phyloP scores from a whole-genome alignment of 2,329 filamentous ascomycete genomes.

The Chalaropsis ovoidea region DNA sequence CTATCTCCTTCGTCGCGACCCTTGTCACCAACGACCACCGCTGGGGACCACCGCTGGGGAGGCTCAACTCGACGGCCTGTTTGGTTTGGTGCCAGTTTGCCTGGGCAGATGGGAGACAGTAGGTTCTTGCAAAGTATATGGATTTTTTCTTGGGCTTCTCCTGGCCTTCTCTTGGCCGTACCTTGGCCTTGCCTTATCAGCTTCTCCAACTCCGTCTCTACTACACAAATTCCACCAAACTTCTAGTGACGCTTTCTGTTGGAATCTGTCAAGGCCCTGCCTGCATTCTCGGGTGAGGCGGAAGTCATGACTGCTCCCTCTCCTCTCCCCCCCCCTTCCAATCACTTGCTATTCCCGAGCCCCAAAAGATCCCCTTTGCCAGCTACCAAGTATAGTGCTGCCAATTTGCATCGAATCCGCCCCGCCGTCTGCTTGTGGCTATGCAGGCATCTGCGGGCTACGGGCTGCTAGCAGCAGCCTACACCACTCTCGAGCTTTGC shows the following conservation, averaged over 20 bases:
- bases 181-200: not conserved
- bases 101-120: too few relatives aligned
- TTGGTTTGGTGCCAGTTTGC: too few relatives aligned
- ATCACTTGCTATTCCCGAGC: not conserved
- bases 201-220: not conserved
- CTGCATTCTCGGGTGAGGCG: slow-evolving; percentile 12
- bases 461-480: not conserved
- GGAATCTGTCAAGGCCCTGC: slow-evolving; percentile 5
- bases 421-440: not conserved
- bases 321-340: slow-evolving; percentile 4
- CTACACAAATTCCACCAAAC: not conserved
- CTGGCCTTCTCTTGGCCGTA: not conserved
- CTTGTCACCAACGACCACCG: not conserved
- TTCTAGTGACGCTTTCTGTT: not conserved
- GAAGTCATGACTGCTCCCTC: not conserved
- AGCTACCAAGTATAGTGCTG: not conserved
- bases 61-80: not conserved
- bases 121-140: too few relatives aligned
- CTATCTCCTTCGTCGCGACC: not conserved
- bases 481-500: not conserved
- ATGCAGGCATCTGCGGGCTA: not conserved
- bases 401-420: not conserved
- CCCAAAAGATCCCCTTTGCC: slow-evolving; percentile 1
- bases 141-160: not conserved
- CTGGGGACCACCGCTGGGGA: not conserved